Percentiles rank a stretch among this genome's conserved stretches.
Evolutionary conservation across 164 flowering plant genomes (phyloP).

Genomic region (Akebia trifoliata): DNA sequence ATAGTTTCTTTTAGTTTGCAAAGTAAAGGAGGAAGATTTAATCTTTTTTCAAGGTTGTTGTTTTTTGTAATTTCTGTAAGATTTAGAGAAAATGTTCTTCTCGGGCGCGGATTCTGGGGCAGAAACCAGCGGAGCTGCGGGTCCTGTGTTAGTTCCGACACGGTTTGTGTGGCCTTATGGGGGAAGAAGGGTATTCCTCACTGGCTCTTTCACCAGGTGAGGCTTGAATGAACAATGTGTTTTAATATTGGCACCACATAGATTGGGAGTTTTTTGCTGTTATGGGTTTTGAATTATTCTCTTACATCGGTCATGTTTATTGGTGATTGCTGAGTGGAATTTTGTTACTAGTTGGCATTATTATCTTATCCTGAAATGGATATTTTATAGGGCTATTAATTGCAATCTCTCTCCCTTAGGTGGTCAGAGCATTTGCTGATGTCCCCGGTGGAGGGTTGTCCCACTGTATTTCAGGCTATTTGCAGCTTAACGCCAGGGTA

Average conservation of each 20-base stretch:
- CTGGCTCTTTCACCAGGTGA: constrained; percentile 52
- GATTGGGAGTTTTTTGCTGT: neutral
- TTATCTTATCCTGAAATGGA: neutral
- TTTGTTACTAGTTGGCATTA: neutral
- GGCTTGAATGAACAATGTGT: constrained; percentile 3
- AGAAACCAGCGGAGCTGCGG: constrained; percentile 29
- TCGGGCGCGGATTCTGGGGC: constrained; percentile 30
- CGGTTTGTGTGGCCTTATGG: constrained; percentile 63
- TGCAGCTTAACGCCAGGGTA: constrained; percentile 65
- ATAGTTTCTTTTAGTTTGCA: neutral
- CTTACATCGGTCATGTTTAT: neutral
- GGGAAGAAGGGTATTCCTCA: constrained; percentile 44
- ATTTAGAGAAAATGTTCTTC: constrained; percentile 33
- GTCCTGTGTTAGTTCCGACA: constrained; percentile 29
- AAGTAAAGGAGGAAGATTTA: neutral
- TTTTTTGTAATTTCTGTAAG: neutral
- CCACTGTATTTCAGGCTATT: constrained; percentile 72
- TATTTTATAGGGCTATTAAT: constrained; percentile 5
- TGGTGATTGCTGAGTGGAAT: neutral
- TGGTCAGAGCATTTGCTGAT: constrained; percentile 70
- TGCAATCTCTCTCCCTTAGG: constrained; percentile 29
- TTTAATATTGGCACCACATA: no score
- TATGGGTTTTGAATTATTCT: neutral
- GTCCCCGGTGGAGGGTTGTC: constrained; percentile 90
- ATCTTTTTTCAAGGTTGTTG: neutral